Percentiles rank a stretch among this genome's conserved stretches.
Evolutionary conservation across 2,329 filamentous ascomycete genomes (phyloP).

Genomic region (Diaporthe velutina): DNA sequence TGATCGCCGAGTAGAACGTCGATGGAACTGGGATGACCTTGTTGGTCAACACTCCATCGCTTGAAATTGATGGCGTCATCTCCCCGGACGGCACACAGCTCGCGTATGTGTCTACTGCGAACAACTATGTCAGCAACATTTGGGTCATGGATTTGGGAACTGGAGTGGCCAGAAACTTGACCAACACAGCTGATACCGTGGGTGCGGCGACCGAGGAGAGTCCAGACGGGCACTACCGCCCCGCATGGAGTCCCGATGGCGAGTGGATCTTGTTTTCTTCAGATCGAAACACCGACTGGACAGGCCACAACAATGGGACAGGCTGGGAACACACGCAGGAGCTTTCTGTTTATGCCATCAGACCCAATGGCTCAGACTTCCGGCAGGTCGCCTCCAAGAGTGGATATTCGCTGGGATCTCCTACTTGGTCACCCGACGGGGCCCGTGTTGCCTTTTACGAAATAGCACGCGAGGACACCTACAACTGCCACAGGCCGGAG

Average conservation of each 20-base stretch:
- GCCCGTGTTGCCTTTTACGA: conserved; percentile 54
- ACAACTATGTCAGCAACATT: conserved; percentile 53
- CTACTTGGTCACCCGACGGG: conserved; percentile 53
- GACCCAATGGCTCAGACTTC: conserved; percentile 53
- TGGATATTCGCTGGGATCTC: conserved; percentile 53
- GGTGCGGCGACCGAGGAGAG: conserved; percentile 33
- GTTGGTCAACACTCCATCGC: conserved; percentile 49
- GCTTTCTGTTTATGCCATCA: conserved; percentile 55
- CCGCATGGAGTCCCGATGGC: conserved; percentile 56
- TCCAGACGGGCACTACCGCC: conserved; percentile 54
- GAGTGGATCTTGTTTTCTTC: conserved; percentile 56
- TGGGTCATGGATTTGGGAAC: conserved; percentile 54
- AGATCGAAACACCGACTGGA: conserved; percentile 57
- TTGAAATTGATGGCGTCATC: conserved; percentile 53
- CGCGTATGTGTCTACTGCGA: conserved; percentile 56
- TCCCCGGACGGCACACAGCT: conserved; percentile 53
- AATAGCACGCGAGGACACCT: conserved; percentile 54
- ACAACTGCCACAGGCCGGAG: conserved; percentile 49
- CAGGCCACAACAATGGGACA: conserved; percentile 54
- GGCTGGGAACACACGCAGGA: conserved; percentile 57
- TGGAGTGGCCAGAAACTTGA: conserved; percentile 50
- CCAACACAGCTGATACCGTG: conserved; percentile 46
- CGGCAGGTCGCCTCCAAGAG: conserved; percentile 49
- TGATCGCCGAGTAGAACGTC: conserved; percentile 29
- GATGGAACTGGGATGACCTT: conserved; percentile 52